Conservation (phyloP, 2,329 filamentous ascomycete genomes). For the Xylaria sp. region DNA sequence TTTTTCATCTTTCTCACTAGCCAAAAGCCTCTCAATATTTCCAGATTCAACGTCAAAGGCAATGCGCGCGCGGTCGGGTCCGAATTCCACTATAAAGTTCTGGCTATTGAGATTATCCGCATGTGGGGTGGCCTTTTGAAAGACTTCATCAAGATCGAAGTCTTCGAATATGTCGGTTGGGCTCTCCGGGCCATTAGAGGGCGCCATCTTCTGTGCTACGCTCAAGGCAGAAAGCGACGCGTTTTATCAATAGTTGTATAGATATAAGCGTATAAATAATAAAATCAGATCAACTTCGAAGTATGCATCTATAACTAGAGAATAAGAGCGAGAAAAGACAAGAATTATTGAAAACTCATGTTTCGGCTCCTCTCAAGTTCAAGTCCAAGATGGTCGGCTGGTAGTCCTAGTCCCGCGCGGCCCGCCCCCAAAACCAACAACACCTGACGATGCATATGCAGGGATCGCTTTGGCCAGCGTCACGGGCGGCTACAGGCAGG, state of each 20-base stretch:
- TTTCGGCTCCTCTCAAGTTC: constrained; percentile 5
- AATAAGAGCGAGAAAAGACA: background rate
- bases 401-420: background rate
- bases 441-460: constrained; percentile 28
- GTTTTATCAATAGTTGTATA: background rate
- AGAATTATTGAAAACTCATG: background rate
- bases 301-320: background rate
- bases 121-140: constrained; percentile 56
- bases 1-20: constrained; percentile 52
- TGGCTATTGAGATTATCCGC: constrained; percentile 55
- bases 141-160: constrained; percentile 64
- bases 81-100: constrained; percentile 76
- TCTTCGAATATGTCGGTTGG: constrained; percentile 55
- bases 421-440: constrained; percentile 13
- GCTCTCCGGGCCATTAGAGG: background rate
- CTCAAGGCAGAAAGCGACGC: background rate
- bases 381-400: background rate
- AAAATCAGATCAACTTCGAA: background rate
- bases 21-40: constrained; percentile 56
- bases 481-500: constrained; percentile 23
- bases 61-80: constrained; percentile 64
- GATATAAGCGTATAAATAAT: background rate
- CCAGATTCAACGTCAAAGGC: constrained; percentile 63
- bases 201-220: constrained; percentile 19
- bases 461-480: constrained; percentile 27